phyloP scores from a whole-genome alignment of 2,329 filamentous ascomycete genomes.

The Mycosphaerella sp. region DNA sequence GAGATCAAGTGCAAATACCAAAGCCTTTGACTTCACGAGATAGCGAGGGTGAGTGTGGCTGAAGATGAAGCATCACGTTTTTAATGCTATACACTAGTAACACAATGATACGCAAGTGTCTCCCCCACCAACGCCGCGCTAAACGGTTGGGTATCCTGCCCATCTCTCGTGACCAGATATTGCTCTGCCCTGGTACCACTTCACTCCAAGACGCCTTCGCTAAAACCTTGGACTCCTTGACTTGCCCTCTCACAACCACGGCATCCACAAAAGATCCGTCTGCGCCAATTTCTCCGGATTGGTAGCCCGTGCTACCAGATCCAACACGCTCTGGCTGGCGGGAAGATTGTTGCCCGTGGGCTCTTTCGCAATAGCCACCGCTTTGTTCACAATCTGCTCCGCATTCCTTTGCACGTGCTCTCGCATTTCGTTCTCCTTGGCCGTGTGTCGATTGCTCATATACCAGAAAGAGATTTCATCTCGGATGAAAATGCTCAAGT shows the following conservation, averaged over 20 bases:
- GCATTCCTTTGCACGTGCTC: slow-evolving; percentile 80
- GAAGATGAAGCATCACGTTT: not conserved
- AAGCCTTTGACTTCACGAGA: not conserved
- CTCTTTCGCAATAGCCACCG: slow-evolving; percentile 69
- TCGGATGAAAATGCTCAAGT: slow-evolving; percentile 86
- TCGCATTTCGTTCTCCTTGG: slow-evolving; percentile 61
- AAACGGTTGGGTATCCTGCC: not conserved
- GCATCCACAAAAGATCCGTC: slow-evolving; percentile 95
- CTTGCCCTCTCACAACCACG: slow-evolving; percentile 60
- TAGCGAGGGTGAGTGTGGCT: not conserved
- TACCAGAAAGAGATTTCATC: slow-evolving; percentile 99
- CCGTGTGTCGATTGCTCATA: slow-evolving; percentile 65
- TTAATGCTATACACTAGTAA: not conserved
- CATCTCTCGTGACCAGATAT: not conserved
- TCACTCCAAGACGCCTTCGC: not conserved
- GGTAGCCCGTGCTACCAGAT: slow-evolving; percentile 84
- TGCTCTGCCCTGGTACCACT: not conserved
- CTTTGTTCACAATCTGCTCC: slow-evolving; percentile 86
- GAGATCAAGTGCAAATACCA: not conserved
- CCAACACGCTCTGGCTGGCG: slow-evolving; percentile 94
- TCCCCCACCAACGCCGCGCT: not conserved
- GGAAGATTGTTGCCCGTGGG: slow-evolving; percentile 66
- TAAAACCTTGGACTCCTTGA: not conserved
- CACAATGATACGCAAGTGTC: not conserved
- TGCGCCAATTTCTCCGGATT: slow-evolving; percentile 83